Percentiles rank a stretch among this genome's conserved stretches.
Evolutionary conservation across 2,329 filamentous ascomycete genomes (phyloP).

Genomic region (Fusarium paranaense): DNA sequence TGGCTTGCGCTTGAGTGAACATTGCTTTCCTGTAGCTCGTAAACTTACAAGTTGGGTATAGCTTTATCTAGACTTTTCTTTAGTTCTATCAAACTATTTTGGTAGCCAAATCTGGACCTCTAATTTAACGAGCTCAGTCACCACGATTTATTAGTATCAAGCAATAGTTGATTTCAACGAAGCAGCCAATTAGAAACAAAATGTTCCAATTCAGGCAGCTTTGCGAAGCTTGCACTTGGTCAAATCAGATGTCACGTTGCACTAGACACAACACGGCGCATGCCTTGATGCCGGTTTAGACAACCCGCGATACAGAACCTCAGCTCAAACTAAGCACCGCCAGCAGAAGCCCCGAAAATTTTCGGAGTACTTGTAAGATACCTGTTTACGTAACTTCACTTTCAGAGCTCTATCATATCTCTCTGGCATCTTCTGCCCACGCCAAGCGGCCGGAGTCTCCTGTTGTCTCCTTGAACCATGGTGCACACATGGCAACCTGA

Average conservation of each 20-base stretch:
- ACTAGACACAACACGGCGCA: neutral
- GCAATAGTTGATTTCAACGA: neutral
- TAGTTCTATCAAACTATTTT: neutral
- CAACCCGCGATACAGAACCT: neutral
- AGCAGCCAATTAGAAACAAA: neutral
- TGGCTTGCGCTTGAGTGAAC: neutral
- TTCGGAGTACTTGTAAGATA: neutral
- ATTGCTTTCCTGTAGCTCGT: neutral
- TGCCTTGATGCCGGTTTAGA: neutral
- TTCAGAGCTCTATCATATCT: neutral
- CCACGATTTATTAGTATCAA: neutral
- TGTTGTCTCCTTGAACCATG: neutral
- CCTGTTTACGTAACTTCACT: neutral
- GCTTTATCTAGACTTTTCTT: neutral
- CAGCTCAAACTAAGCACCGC: neutral
- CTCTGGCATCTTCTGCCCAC: neutral
- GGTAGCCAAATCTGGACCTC: neutral
- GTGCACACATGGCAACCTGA: neutral
- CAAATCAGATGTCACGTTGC: neutral
- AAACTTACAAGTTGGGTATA: neutral
- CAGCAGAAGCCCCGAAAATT: neutral
- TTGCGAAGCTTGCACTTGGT: neutral
- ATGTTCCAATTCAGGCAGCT: neutral
- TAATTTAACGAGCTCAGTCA: neutral
- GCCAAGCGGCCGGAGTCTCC: neutral